Evolutionary conservation across 1,139 yeast species (phyloP).

Genomic region (Blastobotrys raffinosifermentans): DNA sequence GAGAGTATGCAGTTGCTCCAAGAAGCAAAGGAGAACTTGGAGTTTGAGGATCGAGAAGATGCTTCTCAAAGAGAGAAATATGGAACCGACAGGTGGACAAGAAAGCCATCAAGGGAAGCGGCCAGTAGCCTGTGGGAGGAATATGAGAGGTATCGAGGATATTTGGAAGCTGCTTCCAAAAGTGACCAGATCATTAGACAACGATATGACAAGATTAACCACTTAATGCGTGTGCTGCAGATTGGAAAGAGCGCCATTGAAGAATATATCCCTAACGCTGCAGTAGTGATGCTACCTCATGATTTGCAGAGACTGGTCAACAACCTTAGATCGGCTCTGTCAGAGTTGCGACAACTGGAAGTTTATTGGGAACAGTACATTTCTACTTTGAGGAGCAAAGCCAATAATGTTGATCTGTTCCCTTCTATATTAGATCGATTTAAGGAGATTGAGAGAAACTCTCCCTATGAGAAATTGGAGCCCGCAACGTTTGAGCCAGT

Average conservation of each 20-base stretch:
- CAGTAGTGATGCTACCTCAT: slow-evolving; percentile 40
- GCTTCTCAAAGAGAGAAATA: slow-evolving; percentile 42
- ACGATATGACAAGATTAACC: slow-evolving; percentile 42
- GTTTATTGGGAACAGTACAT: slow-evolving; percentile 25
- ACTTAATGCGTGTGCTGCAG: slow-evolving; percentile 41
- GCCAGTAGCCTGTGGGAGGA: slow-evolving; percentile 35
- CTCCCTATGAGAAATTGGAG: slow-evolving; percentile 22
- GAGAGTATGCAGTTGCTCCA: slow-evolving; percentile 38
- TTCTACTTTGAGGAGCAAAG: slow-evolving; percentile 23
- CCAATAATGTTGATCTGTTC: slow-evolving; percentile 29
- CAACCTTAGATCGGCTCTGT: slow-evolving; percentile 40
- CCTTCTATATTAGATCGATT: slow-evolving; percentile 23
- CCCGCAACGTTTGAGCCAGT: slow-evolving; percentile 30
- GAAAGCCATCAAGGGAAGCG: slow-evolving; percentile 22
- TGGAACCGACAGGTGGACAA: slow-evolving; percentile 47
- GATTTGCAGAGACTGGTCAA: slow-evolving; percentile 36
- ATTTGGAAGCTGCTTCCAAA: slow-evolving; percentile 50
- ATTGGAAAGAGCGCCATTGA: slow-evolving; percentile 40
- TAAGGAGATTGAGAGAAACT: slow-evolving; percentile 17
- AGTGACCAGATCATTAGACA: slow-evolving; percentile 53
- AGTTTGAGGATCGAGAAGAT: slow-evolving; percentile 54
- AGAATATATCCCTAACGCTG: slow-evolving; percentile 47
- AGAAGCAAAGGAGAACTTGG: slow-evolving; percentile 45
- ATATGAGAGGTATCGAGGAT: slow-evolving; percentile 42
- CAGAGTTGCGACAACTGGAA: slow-evolving; percentile 26